Percentiles rank a stretch among this genome's conserved stretches.
These are phyloP conservation scores for Tilletia horrida DNA, from an alignment of 1,284 basidiomycete genomes.

Conservation along the genomic window DNA sequence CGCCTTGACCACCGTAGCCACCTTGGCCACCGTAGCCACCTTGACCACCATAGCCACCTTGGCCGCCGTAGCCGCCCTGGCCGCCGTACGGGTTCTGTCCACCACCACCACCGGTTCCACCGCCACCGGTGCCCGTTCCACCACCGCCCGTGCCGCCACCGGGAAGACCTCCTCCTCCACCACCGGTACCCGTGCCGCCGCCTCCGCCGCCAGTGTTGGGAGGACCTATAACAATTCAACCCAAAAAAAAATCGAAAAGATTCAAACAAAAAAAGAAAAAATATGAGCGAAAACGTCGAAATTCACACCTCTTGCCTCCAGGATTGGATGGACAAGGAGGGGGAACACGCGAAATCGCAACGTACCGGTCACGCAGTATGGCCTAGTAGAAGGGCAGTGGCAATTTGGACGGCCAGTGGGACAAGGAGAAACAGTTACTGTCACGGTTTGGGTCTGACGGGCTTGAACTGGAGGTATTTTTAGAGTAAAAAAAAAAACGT, in stretches of 20 bases:
- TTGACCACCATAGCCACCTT: not conserved
- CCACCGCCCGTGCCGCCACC: not conserved
- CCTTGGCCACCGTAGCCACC: not conserved
- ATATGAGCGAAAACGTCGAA: no score
- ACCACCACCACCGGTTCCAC: not conserved
- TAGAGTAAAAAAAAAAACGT: no score
- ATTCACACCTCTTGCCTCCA: no score
- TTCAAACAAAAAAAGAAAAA: no score
- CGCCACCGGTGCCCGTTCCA: not conserved
- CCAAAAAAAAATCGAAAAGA: not conserved
- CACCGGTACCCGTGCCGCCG: not conserved
- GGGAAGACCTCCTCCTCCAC: not conserved
- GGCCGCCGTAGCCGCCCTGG: not conserved
- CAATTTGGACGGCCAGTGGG: slow-evolving; percentile 3
- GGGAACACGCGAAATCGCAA: not conserved
- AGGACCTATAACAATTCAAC: not conserved
- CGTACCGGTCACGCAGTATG: slow-evolving; percentile 11
- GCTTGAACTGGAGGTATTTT: slow-evolving; percentile 7
- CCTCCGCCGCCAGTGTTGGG: not conserved
- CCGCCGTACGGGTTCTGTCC: not conserved
- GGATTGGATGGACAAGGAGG: not conserved
- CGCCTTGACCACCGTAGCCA: not conserved
- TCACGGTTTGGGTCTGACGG: slow-evolving; percentile 9
- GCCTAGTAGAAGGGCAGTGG: slow-evolving; percentile 2
- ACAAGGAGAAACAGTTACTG: not conserved